Base-by-base conservation (phyloP, 2,329 filamentous ascomycete genomes). In the Chalaropsis thielavioides region DNA sequence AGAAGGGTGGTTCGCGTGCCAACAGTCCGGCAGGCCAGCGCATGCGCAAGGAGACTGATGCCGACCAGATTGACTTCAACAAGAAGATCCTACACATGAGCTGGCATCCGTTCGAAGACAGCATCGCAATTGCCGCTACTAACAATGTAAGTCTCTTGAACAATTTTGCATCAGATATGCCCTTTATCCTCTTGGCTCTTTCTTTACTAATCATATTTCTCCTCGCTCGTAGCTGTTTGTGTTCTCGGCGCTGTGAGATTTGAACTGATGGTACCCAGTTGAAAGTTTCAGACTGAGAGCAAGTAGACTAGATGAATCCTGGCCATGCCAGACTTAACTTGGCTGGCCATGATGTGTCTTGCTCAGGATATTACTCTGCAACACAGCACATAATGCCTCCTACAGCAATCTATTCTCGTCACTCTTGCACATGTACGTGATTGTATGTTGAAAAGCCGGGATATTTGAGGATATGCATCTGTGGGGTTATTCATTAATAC, bases 21-120 rank as follows among this genome's bases (percentile, higher is more conserved):
- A 89, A 87, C 70, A 96, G 92, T 74, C 92, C 94, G 67, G 89
- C 89, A 41, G 91, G 90, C 66, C 90, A 94, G 74, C 84, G 94
- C 71, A 97, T 99, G 94, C 87, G 92, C 73, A 97, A 96, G 79
- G 94, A 99, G 80, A 99, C 94, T 63, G 94, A 99, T 76, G 94
- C 94, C 66, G 92, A 99, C 76, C 92, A 97, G 79, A 97, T 97
- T 76, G 94, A 99, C 77, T 99, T 97, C 78, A 97, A 97, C 83
- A 99, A 97, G 84, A 99, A 99, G 84, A 99, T 99, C 72, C 76
- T 99, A 74, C 94, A 99, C 76, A 99, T 99, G 94, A 97, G 92
- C 78, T 99, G 94, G 94, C 94, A 99, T 85, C 94, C 94, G 61
- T 96, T 95, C 72, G 94, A 99, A 78, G 92, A 99, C 78, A 97